Percentiles rank a stretch among this genome's conserved stretches.
Conservation (phyloP, 2,329 filamentous ascomycete genomes). For the Trichoderma semiorbis region DNA sequence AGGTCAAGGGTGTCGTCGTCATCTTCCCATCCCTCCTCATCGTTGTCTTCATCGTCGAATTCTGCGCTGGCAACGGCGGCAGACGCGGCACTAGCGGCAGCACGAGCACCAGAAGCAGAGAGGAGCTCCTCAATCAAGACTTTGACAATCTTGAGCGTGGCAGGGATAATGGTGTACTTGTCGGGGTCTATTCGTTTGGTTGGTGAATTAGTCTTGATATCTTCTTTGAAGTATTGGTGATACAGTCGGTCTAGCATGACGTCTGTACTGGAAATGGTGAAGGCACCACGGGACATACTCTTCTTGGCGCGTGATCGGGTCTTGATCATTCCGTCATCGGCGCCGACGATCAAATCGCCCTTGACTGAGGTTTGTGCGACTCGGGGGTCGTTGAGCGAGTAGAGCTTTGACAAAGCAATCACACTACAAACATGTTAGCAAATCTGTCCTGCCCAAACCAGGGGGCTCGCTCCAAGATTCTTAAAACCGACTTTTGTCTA, state of each 20-base stretch:
- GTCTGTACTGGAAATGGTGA: conserved; percentile 21
- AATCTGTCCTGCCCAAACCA: not conserved
- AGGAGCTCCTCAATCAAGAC: conserved; percentile 89
- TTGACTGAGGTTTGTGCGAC: conserved; percentile 79
- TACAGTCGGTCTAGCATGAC: conserved; percentile 23
- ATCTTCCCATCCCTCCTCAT: conserved; percentile 87
- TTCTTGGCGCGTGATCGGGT: conserved; percentile 85
- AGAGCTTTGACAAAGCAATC: conserved; percentile 88
- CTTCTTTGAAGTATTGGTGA: conserved; percentile 20
- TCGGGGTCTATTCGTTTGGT: conserved; percentile 64
- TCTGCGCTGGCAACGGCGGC: conserved; percentile 60
- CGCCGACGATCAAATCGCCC: conserved; percentile 81
- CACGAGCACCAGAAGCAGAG: conserved; percentile 67
- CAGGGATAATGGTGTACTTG: conserved; percentile 81
- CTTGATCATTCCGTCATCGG: conserved; percentile 77
- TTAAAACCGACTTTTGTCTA: conserved; percentile 73
- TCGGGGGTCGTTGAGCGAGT: conserved; percentile 78
- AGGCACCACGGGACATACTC: conserved; percentile 49
- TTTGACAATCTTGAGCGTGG: conserved; percentile 93
- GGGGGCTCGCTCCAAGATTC: not conserved
- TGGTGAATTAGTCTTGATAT: conserved; percentile 28
- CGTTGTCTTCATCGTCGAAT: conserved; percentile 62
- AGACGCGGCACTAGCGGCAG: conserved; percentile 59
- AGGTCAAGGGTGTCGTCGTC: conserved; percentile 74
- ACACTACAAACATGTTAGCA: conserved; percentile 55